These are phyloP conservation scores for Orbilia brochopaga DNA, from an alignment of 2,329 filamentous ascomycete species.

Conservation along the genomic window DNA sequence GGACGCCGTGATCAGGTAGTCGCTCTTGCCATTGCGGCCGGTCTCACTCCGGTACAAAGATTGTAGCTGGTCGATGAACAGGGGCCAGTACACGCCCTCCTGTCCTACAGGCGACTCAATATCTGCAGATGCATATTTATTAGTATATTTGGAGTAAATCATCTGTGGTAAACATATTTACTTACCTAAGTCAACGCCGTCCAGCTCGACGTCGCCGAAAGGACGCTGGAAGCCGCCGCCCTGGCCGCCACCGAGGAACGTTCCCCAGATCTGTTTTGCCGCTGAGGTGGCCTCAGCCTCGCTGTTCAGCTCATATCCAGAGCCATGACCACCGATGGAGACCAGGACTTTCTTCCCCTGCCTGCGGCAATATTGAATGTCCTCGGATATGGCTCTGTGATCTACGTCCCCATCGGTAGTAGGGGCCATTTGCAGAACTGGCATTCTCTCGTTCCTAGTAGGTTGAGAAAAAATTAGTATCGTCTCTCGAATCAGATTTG, in stretches of 20 bases:
- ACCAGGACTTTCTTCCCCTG: conserved; percentile 73
- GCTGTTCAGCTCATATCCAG: conserved; percentile 55
- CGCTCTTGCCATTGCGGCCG: conserved; percentile 60
- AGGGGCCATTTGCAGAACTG: conserved; percentile 28
- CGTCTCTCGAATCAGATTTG: not conserved
- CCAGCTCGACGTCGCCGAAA: conserved; percentile 40
- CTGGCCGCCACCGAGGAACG: conserved; percentile 30
- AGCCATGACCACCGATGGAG: conserved; percentile 72
- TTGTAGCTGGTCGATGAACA: conserved; percentile 40
- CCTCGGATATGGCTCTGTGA: not conserved
- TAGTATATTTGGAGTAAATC: too few relatives aligned
- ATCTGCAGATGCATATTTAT: conserved; percentile 10
- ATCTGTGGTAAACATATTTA: too few relatives aligned
- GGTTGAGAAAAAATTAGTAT: not conserved
- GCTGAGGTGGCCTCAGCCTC: conserved; percentile 63
- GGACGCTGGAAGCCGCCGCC: conserved; percentile 16
- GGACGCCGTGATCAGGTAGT: conserved; percentile 68
- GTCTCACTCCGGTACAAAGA: conserved; percentile 18
- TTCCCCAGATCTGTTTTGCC: conserved; percentile 68
- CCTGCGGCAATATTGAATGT: conserved; percentile 64
- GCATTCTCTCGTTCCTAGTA: conserved; percentile 27
- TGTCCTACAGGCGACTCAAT: conserved; percentile 23
- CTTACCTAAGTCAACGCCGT: conserved; percentile 47
- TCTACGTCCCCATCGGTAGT: not conserved
- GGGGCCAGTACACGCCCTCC: conserved; percentile 31